Base-by-base conservation (phyloP, 331 rosid species). In the Stylosanthes scabra region DNA sequence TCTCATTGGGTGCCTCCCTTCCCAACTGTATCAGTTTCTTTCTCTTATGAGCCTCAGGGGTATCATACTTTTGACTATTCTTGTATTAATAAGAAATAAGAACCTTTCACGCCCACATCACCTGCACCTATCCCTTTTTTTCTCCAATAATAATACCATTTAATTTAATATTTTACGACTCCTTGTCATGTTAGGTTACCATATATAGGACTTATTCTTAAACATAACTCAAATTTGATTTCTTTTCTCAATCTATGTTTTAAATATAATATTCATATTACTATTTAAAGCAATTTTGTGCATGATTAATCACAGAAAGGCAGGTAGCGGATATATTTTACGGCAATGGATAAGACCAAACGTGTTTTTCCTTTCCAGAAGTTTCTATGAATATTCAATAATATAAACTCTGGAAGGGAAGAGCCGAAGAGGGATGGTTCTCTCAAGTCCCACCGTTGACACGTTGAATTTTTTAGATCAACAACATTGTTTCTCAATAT, bases 1-100 rank as follows among this genome's bases (percentile, higher is more conserved):
- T 83, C 55, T 60, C 49, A 86, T 89, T 84, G 90, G 95, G 12
- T 76, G 25, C 13, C 50, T 46, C 66, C 2, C 62, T 6, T 6
- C 40, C 37, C 78, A 64, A 5, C 70, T 11, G 6, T 59, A 14
- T 68, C 59, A 11, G 6, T 39, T 39, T 56, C 5, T 16, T 59
- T 15, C 1, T 31, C 39, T 3, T n/a, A 7, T 9, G 2, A 9
- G 25, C 25, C 25, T 1, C 1, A 20, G 29, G 10, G 62, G 47
- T 52, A 42, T 63, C 61, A 60, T 72, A 20, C 16, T 60, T 44
- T 73, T 73, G 39, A 62, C 45, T 73, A 42, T 11, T 5, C 12
- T 3, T 15, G 44, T 50, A 5, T 46, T 44, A 11, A 28, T 44
- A 11, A 28, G 7, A 57, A 11, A 2, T 0, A 9, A 20, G 5